Base-by-base conservation (phyloP, 2,329 filamentous ascomycete genomes). In the Aspergillus intermedius region DNA sequence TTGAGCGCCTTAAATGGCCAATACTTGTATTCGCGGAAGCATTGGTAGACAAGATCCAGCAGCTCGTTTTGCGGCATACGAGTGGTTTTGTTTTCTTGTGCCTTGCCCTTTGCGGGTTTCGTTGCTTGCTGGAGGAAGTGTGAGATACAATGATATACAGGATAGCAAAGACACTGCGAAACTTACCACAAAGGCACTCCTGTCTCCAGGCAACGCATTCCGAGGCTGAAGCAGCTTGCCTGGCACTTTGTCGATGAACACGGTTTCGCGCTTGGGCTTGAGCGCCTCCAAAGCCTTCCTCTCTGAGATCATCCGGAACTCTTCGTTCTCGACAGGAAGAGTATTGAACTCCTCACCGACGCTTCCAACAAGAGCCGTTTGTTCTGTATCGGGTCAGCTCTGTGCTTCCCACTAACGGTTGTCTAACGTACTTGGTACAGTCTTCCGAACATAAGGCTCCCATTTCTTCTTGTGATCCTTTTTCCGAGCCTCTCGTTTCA, bases 1-100 rank as follows among this genome's bases (percentile, higher is more conserved):
- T 89, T 88, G 58, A 98, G 80, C 4, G 86, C 82, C 63, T 88
- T 91, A 77, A 97, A 87, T n/a, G 87, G 84, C 91, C 91, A 98
- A 70, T 93, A 97, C 60, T 85, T 83, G 76, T 87, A 95, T 61
- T 86, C 76, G 49, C 84, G 81, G 81, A 96, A 98, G 64, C 84
- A 86, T 44, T 79, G 74, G 74, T 91, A 90, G 52, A 98, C 83
- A 55, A 82, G 79, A 71, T 96, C 91, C 71, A 95, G 74, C 54
- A 98, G 82, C 61, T 93, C 86, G 75, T 89, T 86, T 68, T 91
- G 84, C 41, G 89, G 84, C 71, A 97, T 91, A 71, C 93, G 91
- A 30, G 88, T 87, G 23, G 88, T 86, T 75, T 97, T 96, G 71
- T 88, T 84, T 59, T 88, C 84, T 66, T 81, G 79, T 5, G 80